phyloP scores from a whole-genome alignment of 768 basidiomycete genomes.

The Auriscalpium vulgare region DNA sequence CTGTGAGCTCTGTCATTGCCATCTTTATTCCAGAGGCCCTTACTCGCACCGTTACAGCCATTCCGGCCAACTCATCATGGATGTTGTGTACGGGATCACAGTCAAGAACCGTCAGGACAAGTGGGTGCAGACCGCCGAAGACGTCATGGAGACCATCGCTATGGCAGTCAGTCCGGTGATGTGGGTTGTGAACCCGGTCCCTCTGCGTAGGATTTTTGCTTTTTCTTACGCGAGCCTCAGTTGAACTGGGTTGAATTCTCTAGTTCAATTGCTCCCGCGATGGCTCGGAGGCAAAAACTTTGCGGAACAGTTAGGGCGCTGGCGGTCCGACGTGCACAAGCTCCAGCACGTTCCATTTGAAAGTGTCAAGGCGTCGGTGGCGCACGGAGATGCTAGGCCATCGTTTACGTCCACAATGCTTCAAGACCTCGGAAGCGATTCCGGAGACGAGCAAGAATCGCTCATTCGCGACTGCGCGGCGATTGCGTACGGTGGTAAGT shows the following conservation, averaged over 20 bases:
- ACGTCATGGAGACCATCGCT: background rate
- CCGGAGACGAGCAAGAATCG: background rate
- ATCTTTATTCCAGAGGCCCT: too few species aligned
- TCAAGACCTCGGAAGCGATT: too few species aligned
- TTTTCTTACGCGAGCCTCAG: too few species aligned
- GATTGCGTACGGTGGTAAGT: conserved; percentile 15
- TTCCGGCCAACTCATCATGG: background rate
- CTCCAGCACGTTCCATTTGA: background rate
- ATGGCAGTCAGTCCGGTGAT: background rate
- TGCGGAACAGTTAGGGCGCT: background rate
- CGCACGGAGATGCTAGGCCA: too few species aligned
- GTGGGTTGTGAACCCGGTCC: background rate
- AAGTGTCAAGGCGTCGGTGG: background rate
- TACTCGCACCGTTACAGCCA: background rate
- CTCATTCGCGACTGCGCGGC: background rate
- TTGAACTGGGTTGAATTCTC: too few species aligned
- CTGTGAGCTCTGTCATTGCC: background rate
- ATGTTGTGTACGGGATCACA: background rate
- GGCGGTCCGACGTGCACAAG: background rate
- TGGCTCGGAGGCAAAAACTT: background rate
- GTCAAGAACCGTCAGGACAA: background rate
- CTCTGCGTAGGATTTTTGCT: too few species aligned
- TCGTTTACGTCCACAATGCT: too few species aligned
- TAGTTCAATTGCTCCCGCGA: background rate
- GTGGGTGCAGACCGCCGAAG: background rate